phyloP scores from a whole-genome alignment of 1,284 basidiomycete genomes.

The Marasmius sp. region DNA sequence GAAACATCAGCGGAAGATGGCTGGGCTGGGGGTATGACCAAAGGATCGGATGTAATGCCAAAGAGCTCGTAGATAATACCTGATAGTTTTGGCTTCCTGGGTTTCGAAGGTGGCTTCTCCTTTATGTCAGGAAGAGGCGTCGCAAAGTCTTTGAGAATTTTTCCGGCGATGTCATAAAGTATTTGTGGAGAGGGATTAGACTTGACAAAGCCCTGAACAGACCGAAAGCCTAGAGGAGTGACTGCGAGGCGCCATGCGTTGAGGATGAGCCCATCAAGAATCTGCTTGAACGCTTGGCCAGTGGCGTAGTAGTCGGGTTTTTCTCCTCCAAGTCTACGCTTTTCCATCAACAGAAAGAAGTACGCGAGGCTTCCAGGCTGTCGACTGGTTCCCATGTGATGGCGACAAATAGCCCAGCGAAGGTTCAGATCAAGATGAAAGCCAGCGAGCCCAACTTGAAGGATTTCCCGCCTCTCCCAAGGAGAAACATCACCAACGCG shows the following conservation, averaged over 20 bases:
- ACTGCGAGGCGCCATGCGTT: no score
- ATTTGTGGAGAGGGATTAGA: background rate
- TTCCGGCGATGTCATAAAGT: background rate
- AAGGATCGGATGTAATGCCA: no score
- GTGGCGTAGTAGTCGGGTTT: constrained; percentile 25
- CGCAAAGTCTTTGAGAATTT: constrained; percentile 10
- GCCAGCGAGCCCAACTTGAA: constrained; percentile 24
- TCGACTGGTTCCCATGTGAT: constrained; percentile 13
- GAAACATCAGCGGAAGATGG: no score
- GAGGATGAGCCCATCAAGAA: constrained; percentile 17
- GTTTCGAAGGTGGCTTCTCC: background rate
- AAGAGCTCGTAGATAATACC: background rate
- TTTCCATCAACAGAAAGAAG: constrained; percentile 22
- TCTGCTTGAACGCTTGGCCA: constrained; percentile 14
- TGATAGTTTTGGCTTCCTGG: constrained; percentile 2
- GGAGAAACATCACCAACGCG: constrained; percentile 19
- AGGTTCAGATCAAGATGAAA: constrained; percentile 32
- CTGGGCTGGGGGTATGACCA: no score
- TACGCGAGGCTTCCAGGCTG: constrained; percentile 16
- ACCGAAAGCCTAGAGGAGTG: no score
- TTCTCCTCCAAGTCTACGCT: constrained; percentile 15
- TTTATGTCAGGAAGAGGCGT: constrained; percentile 6
- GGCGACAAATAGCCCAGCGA: constrained; percentile 18
- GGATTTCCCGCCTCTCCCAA: constrained; percentile 21
- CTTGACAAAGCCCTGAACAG: background rate